phyloP scores from a whole-genome alignment of 257 asterid species.

The Scutellaria minor region DNA sequence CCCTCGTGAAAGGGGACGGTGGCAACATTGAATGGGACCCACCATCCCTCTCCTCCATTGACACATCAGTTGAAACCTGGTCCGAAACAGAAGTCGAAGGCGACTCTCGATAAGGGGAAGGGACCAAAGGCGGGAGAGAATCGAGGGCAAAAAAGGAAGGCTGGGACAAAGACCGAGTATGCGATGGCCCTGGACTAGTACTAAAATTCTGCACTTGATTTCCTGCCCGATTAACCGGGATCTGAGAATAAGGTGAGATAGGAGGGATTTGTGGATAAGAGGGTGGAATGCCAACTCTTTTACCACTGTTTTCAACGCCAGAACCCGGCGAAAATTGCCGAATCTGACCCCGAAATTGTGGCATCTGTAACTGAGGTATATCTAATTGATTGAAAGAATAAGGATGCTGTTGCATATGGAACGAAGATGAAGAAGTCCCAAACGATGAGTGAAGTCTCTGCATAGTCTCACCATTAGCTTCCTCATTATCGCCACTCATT shows the following conservation, averaged over 20 bases:
- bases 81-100: constrained; percentile 48
- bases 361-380: constrained; percentile 62
- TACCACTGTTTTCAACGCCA: constrained; percentile 53
- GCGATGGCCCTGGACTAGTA: constrained; percentile 60
- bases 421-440: constrained; percentile 75
- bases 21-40: constrained; percentile 60
- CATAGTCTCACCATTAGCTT: constrained; percentile 47
- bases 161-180: constrained; percentile 78
- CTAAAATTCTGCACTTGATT: constrained; percentile 62
- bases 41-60: constrained; percentile 76
- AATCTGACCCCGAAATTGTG: constrained; percentile 69
- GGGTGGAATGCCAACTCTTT: constrained; percentile 87
- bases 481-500: constrained; percentile 69
- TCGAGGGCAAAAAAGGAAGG: constrained; percentile 74
- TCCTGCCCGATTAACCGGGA: constrained; percentile 53
- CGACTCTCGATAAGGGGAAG: constrained; percentile 68
- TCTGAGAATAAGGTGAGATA: constrained; percentile 84
- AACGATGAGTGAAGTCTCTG: constrained; percentile 81
- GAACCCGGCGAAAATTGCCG: constrained; percentile 63
- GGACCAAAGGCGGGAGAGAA: constrained; percentile 86
- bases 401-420: constrained; percentile 49
- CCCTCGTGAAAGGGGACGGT: constrained; percentile 69
- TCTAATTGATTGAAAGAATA: constrained; percentile 59
- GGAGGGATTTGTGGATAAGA: constrained; percentile 95
- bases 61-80: constrained; percentile 52